Conservation (phyloP, 108 stramenopile genomes). For the Cyclotella distinguenda region DNA sequence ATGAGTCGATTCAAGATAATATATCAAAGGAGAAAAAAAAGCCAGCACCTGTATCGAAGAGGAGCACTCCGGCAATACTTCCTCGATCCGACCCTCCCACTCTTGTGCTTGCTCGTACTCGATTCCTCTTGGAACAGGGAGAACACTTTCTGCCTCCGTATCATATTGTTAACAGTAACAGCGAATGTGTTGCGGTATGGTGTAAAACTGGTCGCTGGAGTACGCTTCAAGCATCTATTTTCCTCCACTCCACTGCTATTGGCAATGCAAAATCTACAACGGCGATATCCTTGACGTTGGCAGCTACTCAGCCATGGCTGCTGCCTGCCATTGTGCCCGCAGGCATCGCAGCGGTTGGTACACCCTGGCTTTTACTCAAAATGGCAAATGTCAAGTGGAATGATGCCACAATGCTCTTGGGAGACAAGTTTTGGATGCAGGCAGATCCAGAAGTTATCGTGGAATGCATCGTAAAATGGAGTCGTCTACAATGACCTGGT, state of each 20-base stretch:
- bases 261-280: conserved; percentile 48
- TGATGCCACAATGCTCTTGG: conserved; percentile 51
- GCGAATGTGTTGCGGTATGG: conserved; percentile 84
- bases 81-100: conserved; percentile 50
- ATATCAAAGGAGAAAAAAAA: background rate
- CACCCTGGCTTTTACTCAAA: conserved; percentile 37
- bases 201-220: conserved; percentile 49
- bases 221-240: conserved; percentile 47
- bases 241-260: conserved; percentile 52
- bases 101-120: conserved; percentile 51
- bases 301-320: conserved; percentile 42
- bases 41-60: background rate
- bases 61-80: conserved; percentile 13
- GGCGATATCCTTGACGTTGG: conserved; percentile 22
- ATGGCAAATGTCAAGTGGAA: conserved; percentile 63
- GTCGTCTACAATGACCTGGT: conserved; percentile 31
- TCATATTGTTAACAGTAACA: conserved; percentile 71
- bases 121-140: conserved; percentile 50
- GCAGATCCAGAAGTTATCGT: conserved; percentile 69
- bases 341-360: conserved; percentile 41
- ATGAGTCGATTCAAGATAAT: background rate
- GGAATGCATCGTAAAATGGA: conserved; percentile 71
- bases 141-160: conserved; percentile 59
- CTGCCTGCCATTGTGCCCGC: conserved; percentile 32
- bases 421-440: conserved; percentile 66